Evolutionary conservation across 2,329 filamentous ascomycete species (phyloP).

Genomic region (Aureobasidium namibiae): DNA sequence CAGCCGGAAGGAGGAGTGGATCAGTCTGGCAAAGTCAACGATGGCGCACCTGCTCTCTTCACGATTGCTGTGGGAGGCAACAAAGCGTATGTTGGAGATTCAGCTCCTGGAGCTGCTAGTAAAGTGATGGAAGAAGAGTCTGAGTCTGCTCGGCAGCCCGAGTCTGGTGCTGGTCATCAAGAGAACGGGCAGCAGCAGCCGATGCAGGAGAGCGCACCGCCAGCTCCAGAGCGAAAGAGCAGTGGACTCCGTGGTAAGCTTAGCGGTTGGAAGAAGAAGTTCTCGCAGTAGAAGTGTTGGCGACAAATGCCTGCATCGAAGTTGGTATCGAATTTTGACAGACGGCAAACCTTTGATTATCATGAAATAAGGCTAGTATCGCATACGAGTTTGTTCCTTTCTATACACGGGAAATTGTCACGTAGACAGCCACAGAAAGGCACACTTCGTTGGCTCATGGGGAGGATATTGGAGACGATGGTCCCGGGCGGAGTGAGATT

Average conservation of each 20-base stretch:
- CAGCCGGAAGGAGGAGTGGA: conserved; percentile 50
- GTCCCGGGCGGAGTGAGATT: too few species aligned
- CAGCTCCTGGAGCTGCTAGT: neutral
- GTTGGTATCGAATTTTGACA: neutral
- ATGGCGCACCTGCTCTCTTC: conserved; percentile 37
- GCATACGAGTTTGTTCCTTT: neutral
- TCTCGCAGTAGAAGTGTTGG: neutral
- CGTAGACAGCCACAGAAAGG: too few species aligned
- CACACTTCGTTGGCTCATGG: too few species aligned
- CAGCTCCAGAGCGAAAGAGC: neutral
- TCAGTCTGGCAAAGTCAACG: conserved; percentile 45
- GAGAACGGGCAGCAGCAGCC: neutral
- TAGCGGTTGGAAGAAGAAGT: conserved; percentile 7
- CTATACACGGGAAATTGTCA: too few species aligned
- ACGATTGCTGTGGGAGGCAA: conserved; percentile 40
- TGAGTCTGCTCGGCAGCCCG: neutral
- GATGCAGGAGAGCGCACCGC: neutral
- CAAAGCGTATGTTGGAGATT: neutral
- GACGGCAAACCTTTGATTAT: neutral
- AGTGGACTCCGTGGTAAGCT: conserved; percentile 5
- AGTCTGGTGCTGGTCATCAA: neutral
- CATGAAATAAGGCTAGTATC: neutral
- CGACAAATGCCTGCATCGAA: neutral
- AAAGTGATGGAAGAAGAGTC: neutral
- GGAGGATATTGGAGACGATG: too few species aligned